Evolutionary conservation across 768 basidiomycete genomes (phyloP), one percentile per base, ranked within the genome.

Genomic region (Gautieria morchelliformis): DNA sequence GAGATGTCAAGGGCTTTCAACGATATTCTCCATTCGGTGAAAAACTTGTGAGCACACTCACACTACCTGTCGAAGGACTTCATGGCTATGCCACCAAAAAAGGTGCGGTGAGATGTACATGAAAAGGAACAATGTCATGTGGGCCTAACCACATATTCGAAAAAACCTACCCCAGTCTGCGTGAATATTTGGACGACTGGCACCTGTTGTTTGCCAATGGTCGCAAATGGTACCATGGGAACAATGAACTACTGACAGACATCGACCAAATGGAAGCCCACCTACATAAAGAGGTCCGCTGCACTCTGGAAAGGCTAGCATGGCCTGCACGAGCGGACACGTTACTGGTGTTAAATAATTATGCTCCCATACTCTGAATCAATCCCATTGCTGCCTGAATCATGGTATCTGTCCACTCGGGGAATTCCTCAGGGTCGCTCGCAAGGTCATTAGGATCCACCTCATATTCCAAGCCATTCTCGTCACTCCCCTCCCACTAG

Each of bases 301-400:
- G n/a, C n/a, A 40, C 39, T 40, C 39, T 9, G 39, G 39, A 17
- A 40, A 9, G 9, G 17, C 17, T 40, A 9, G 39, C 9, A 40
- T 40, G 39, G 39, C 39, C 9, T 40, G 39, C 9, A 9, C 39
- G 9, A 17, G 9, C 39, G 17, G 39, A 17, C 39, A 40, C 9
- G 9, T 9, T 9, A 9, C 39, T 40, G 9, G 39, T 40, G 17
- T 40, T 40, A 40, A 12, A 52, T 59, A 40, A 60, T 58, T 3
- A 56, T 32, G 49, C 63, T 61, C n/a, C 52, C 48, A 1, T 60
- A 55, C 0, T 62, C 62, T 30, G 54, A 55, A n/a, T 55, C 54
- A 1, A 63, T n/a, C 9, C 63, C 55, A 48, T 63, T 62, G 4
- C 63, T 60, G 1, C 52, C 58, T 0, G 46, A 22, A 0, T 12